Percentiles rank a stretch among this genome's conserved stretches.
phyloP scores from a whole-genome alignment of 2,329 filamentous ascomycete species.

The Pestalotiopsis fici region DNA sequence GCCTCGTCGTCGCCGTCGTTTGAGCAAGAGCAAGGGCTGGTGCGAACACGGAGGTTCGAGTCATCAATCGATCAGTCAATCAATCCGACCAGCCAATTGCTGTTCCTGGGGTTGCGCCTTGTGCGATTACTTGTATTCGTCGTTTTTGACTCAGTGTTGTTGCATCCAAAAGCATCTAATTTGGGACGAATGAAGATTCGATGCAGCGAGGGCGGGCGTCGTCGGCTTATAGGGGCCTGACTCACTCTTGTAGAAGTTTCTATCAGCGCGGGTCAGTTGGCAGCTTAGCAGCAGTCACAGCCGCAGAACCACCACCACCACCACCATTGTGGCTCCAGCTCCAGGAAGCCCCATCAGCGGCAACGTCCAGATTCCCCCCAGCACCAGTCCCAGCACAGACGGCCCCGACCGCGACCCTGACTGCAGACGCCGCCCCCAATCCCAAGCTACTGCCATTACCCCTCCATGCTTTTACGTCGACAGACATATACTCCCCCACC shows the following conservation, averaged over 20 bases:
- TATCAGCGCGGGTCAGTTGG: conserved; percentile 15
- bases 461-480: conserved; percentile 4
- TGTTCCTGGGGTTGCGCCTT: background rate
- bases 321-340: background rate
- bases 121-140: background rate
- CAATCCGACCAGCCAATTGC: background rate
- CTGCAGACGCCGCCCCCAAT: background rate
- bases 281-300: background rate
- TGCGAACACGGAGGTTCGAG: background rate
- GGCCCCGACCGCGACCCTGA: conserved; percentile 7
- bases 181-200: conserved; percentile 25
- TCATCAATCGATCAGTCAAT: background rate
- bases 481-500: conserved; percentile 3
- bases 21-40: background rate
- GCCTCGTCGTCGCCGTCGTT: background rate
- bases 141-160: background rate
- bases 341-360: background rate
- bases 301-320: conserved; percentile 1
- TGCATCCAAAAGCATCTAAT: background rate
- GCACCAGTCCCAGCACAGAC: conserved; percentile 4
- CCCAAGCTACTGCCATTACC: conserved; percentile 1
- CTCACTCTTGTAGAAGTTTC: conserved; percentile 34
- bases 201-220: conserved; percentile 19
- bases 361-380: background rate
- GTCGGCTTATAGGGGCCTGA: conserved; percentile 31